Evolutionary conservation across 148 eudicot species (phyloP).

Genomic region (Amaranthus hypochondriacus): DNA sequence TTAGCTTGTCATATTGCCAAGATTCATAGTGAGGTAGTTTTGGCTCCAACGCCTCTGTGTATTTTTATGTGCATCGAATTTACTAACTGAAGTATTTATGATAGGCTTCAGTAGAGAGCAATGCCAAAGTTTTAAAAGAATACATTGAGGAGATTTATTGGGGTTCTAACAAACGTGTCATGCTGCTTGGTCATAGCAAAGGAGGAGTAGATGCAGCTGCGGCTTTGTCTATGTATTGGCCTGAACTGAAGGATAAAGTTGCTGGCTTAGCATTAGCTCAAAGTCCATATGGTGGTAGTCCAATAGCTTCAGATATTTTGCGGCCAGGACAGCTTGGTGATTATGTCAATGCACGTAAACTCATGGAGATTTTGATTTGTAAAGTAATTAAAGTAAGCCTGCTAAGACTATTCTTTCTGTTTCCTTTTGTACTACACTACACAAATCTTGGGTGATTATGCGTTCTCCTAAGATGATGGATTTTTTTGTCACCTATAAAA

Average conservation of each 20-base stretch:
- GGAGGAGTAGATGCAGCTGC: constrained; percentile 98
- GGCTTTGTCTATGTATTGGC: constrained; percentile 92
- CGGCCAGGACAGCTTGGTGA: constrained; percentile 95
- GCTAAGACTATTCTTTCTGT: not conserved
- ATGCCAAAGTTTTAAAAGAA: constrained; percentile 81
- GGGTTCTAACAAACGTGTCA: constrained; percentile 77
- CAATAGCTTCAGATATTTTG: constrained; percentile 92
- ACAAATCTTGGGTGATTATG: no score
- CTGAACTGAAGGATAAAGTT: constrained; percentile 87
- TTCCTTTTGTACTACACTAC: not conserved
- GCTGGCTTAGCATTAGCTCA: constrained; percentile 91
- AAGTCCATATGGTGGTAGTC: constrained; percentile 99
- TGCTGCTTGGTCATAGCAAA: constrained; percentile 98
- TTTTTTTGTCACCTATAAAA: no score
- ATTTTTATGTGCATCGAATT: not conserved
- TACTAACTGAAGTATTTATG: constrained; percentile 19
- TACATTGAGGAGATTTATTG: constrained; percentile 91
- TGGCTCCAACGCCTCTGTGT: constrained; percentile 9
- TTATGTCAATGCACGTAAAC: constrained; percentile 79
- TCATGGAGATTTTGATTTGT: constrained; percentile 80
- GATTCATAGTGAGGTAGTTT: constrained; percentile 95
- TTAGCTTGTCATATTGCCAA: constrained; percentile 96
- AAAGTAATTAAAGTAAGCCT: constrained; percentile 80
- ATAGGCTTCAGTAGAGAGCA: constrained; percentile 93
- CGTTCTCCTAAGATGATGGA: no score